These are phyloP conservation scores for Urtica urens DNA, from an alignment of 306 rosid genomes.

Conservation along the genomic window DNA sequence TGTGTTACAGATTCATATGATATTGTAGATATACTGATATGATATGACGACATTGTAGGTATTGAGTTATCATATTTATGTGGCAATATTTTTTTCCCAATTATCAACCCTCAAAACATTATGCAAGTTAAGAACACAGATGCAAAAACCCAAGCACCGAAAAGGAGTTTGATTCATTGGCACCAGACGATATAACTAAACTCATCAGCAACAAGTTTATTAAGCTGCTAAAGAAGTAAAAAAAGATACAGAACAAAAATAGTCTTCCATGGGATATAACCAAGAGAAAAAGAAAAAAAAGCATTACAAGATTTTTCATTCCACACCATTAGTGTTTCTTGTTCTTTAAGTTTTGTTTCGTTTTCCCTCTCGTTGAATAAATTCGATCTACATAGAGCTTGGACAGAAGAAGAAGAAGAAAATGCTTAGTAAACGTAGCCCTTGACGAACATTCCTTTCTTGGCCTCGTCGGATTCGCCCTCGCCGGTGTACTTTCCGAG, in stretches of 20 bases:
- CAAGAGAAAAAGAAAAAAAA: no score
- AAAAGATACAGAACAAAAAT: slow-evolving; percentile 48
- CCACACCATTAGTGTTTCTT: slow-evolving; percentile 22
- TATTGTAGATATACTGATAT: no score
- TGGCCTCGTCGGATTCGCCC: slow-evolving; percentile 88
- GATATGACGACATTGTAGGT: no score
- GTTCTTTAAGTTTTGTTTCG: no score
- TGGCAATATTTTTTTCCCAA: no score
- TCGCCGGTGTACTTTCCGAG: slow-evolving; percentile 88
- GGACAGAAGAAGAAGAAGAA: slow-evolving; percentile 1
- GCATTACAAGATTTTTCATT: slow-evolving; percentile 27
- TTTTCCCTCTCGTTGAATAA: slow-evolving; percentile 14
- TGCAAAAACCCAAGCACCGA: slow-evolving; percentile 15
- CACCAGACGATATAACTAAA: slow-evolving; percentile 27
- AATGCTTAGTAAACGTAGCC: slow-evolving; percentile 58
- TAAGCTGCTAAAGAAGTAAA: slow-evolving; percentile 37
- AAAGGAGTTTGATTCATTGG: slow-evolving; percentile 13
- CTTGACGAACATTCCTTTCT: slow-evolving; percentile 70
- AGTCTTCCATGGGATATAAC: slow-evolving; percentile 42
- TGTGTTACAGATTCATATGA: no score
- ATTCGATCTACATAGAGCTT: slow-evolving; percentile 8
- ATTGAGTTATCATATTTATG: no score
- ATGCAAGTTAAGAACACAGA: background rate
- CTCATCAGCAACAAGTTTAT: slow-evolving; percentile 37
- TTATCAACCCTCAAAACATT: no score